A percentile compares a stretch with the other conserved stretches of the same genome.
phyloP scores from a whole-genome alignment of 108 stramenopile genomes.

The Pseudonitzschia delicatissima region DNA sequence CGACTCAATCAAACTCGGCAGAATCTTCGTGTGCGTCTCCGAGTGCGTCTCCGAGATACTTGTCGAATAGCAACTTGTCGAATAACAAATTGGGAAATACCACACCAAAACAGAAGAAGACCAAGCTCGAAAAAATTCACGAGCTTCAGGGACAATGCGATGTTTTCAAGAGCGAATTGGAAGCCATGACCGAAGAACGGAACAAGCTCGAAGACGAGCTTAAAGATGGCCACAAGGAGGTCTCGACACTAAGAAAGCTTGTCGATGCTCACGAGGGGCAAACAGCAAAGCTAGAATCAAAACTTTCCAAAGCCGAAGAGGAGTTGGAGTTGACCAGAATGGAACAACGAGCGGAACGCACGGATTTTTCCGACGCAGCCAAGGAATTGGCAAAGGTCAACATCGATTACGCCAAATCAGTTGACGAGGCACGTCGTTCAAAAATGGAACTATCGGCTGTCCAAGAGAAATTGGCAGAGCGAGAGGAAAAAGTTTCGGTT shows the following conservation, averaged over 20 bases:
- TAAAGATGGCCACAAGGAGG: constrained; percentile 11
- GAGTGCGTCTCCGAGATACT: too few relatives aligned
- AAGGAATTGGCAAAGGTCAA: constrained; percentile 35
- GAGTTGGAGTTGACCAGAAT: constrained; percentile 15
- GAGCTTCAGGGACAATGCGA: constrained; percentile 39
- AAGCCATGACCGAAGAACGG: constrained; percentile 23
- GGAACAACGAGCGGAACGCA: constrained; percentile 30
- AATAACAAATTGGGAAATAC: too few relatives aligned
- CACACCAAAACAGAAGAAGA: constrained; percentile 13
- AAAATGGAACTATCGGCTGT: constrained; percentile 20
- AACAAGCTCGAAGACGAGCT: constrained; percentile 16
- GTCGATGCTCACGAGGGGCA: constrained; percentile 22
- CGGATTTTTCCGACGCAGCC: constrained; percentile 21
- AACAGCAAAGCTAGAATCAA: constrained; percentile 16
- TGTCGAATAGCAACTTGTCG: constrained; percentile 36
- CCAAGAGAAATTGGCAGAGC: constrained; percentile 14
- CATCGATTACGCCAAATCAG: constrained; percentile 27
- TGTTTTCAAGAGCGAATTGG: constrained; percentile 32
- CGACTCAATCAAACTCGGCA: too few relatives aligned
- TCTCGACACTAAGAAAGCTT: constrained; percentile 23
- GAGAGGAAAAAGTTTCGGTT: constrained; percentile 14
- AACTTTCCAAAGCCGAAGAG: constrained; percentile 28
- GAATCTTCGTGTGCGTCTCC: too few relatives aligned
- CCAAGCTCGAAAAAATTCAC: constrained; percentile 36
- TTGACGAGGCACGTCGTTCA: constrained; percentile 19